Conservation (phyloP, 2,329 filamentous ascomycete genomes). For the Aspergillus arachidicola region DNA sequence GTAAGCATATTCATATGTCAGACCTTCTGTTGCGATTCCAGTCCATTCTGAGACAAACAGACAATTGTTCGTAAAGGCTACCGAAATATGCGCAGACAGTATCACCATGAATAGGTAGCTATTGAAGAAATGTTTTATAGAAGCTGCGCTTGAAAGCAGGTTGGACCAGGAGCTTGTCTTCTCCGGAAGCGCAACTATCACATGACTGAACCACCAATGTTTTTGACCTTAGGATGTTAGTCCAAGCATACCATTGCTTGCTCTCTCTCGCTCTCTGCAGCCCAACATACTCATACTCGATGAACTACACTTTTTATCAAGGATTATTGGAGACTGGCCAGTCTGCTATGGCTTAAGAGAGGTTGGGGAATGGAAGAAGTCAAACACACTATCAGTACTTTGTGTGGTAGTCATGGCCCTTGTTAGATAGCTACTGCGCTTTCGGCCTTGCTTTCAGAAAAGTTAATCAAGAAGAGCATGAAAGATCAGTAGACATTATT, state of each 20-base stretch:
- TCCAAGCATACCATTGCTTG: too few species aligned
- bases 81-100: background rate
- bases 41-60: conserved; percentile 31
- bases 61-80: background rate
- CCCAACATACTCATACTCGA: background rate
- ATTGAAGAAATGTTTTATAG: background rate
- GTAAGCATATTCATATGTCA: conserved; percentile 12
- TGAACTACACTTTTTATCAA: background rate
- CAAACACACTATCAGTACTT: background rate
- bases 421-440: background rate
- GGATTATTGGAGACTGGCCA: background rate
- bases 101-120: background rate
- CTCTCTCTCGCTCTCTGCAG: too few species aligned
- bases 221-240: too few species aligned
- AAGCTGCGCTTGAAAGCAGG: background rate
- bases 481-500: background rate
- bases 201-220: background rate
- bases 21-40: conserved; percentile 49
- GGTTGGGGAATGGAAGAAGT: background rate
- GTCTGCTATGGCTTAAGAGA: background rate
- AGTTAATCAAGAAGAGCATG: background rate
- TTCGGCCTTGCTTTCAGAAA: background rate
- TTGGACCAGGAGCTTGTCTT: background rate
- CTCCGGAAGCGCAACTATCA: background rate
- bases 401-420: background rate